Conservation (phyloP, 257 asterid species). For the Solanum peruvianum region DNA sequence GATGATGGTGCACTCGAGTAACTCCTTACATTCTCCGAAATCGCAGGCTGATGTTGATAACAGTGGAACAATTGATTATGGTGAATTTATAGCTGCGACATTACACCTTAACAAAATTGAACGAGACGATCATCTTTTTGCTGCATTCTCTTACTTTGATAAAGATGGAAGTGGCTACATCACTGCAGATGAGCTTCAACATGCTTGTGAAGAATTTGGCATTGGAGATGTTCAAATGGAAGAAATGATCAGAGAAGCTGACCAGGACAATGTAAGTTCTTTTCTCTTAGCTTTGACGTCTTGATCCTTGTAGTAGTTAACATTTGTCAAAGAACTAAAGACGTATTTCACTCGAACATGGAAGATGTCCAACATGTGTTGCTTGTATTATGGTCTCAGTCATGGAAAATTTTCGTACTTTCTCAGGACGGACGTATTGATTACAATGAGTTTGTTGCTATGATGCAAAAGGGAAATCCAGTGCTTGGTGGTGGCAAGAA, state of each 20-base stretch:
- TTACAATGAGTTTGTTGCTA: slow-evolving; percentile 35
- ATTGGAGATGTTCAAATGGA: slow-evolving; percentile 67
- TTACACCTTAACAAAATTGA: slow-evolving; percentile 74
- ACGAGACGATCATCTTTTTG: slow-evolving; percentile 32
- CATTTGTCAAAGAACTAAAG: background rate
- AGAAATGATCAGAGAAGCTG: slow-evolving; percentile 82
- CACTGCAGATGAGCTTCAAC: slow-evolving; percentile 14
- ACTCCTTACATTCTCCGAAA: slow-evolving; percentile 1
- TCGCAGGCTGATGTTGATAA: slow-evolving; percentile 86
- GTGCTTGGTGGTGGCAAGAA: slow-evolving; percentile 18
- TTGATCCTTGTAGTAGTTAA: background rate
- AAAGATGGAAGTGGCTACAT: slow-evolving; percentile 14
- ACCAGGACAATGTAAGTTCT: slow-evolving; percentile 68
- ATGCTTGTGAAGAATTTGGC: slow-evolving; percentile 21
- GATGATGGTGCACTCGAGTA: background rate
- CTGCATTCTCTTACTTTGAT: slow-evolving; percentile 12
- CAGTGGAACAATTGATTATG: slow-evolving; percentile 81
- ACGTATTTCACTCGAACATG: background rate
- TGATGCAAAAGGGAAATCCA: slow-evolving; percentile 36
- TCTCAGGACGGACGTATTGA: slow-evolving; percentile 71
- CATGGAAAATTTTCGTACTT: background rate
- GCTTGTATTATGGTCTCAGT: background rate
- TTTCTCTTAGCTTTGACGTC: background rate
- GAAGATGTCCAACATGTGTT: background rate
- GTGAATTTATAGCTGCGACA: slow-evolving; percentile 85